These are phyloP conservation scores for Diaporthe citriasiana DNA, from an alignment of 2,329 filamentous ascomycete species.

Conservation along the genomic window DNA sequence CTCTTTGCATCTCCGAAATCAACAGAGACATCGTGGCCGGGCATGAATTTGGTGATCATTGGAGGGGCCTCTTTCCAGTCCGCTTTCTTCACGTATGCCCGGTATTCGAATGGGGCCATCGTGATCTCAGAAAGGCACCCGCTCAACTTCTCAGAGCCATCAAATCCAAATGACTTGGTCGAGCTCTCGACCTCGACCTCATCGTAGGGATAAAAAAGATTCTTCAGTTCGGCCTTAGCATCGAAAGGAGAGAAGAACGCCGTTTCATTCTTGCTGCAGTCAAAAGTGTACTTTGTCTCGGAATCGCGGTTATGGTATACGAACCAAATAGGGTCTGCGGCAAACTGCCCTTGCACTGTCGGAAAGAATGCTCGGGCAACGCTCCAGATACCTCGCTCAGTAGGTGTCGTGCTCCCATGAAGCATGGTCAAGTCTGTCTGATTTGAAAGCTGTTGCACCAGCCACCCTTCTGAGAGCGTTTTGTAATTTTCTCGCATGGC, in stretches of 20 bases:
- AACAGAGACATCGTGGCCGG: conserved; percentile 72
- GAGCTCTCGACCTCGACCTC: conserved; percentile 64
- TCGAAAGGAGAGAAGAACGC: conserved; percentile 71
- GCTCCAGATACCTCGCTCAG: conserved; percentile 68
- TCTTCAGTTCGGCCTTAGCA: conserved; percentile 70
- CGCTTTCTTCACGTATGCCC: conserved; percentile 68
- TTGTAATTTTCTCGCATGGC: conserved; percentile 68
- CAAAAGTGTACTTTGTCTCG: conserved; percentile 67
- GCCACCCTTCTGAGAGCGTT: conserved; percentile 71
- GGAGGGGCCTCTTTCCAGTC: conserved; percentile 66
- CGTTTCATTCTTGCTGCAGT: conserved; percentile 62
- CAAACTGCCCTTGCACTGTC: conserved; percentile 65
- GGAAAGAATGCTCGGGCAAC: conserved; percentile 65
- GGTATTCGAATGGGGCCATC: conserved; percentile 70
- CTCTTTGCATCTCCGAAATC: conserved; percentile 54
- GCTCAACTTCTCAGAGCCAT: conserved; percentile 61
- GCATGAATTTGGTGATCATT: conserved; percentile 71
- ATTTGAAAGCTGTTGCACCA: conserved; percentile 67
- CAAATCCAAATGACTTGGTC: conserved; percentile 60
- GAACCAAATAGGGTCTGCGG: conserved; percentile 62
- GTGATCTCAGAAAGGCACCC: conserved; percentile 69
- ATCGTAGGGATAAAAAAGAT: conserved; percentile 75
- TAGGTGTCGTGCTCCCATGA: conserved; percentile 51
- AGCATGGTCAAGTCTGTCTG: conserved; percentile 54
- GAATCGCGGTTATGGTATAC: conserved; percentile 65